Percentiles rank a stretch among this genome's conserved stretches.
Conservation (phyloP, 164 flowering plant species). For the Houttuynia cordata region DNA sequence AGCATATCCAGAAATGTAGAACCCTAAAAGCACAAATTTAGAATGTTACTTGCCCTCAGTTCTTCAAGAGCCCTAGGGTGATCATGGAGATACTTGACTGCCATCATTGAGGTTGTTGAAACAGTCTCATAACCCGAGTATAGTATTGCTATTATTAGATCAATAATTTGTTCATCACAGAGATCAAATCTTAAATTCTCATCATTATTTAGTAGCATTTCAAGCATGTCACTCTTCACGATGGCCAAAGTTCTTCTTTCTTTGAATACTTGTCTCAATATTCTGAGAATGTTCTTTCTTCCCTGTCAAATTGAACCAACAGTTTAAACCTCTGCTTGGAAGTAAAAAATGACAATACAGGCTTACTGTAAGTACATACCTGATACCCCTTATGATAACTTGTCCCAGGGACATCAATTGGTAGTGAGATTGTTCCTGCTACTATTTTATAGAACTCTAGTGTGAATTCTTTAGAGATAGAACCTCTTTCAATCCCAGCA, state of each 20-base stretch:
- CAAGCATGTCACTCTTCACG: conserved; percentile 42
- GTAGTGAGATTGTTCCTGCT: conserved; percentile 73
- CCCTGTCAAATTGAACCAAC: conserved; percentile 25
- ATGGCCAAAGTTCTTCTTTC: conserved; percentile 38
- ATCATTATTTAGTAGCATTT: conserved; percentile 28
- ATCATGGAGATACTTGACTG: conserved; percentile 62
- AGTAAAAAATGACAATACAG: neutral
- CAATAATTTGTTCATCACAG: conserved; percentile 50
- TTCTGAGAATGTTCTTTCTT: conserved; percentile 30
- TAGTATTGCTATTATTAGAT: conserved; percentile 45
- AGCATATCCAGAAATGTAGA: neutral
- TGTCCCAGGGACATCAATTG: conserved; percentile 87
- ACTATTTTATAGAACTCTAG: conserved; percentile 85
- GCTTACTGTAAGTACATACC: conserved; percentile 18
- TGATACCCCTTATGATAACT: conserved; percentile 59
- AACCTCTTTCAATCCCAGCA: conserved; percentile 39
- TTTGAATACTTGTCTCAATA: conserved; percentile 28
- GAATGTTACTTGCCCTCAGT: conserved; percentile 32
- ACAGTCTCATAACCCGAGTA: conserved; percentile 73
- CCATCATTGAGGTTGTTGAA: conserved; percentile 70
- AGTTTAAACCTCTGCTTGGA: neutral
- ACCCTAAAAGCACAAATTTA: neutral
- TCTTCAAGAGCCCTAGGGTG: conserved; percentile 53
- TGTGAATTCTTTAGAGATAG: conserved; percentile 36
- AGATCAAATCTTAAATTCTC: conserved; percentile 25